Conservation (phyloP, 169 alveolate genomes). For the Cryptosporidium xiaoi region DNA sequence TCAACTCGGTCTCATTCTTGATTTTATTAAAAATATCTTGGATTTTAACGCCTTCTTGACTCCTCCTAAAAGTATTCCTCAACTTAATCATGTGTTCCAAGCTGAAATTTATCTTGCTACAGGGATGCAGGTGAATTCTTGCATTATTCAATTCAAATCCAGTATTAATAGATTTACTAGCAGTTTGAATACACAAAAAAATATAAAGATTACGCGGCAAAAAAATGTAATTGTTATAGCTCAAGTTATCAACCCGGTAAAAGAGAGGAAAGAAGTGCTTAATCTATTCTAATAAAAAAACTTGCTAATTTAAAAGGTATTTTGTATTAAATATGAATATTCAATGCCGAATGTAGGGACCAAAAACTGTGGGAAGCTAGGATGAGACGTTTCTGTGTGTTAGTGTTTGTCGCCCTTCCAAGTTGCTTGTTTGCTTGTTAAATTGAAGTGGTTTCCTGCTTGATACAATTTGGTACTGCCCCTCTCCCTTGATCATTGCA, state of each 20-base stretch:
- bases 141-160: constrained; percentile 3
- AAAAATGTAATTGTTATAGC: constrained; percentile 10
- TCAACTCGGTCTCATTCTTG: constrained; percentile 38
- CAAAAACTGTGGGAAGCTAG: not conserved
- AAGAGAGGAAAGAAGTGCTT: too few relatives aligned
- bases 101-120: not conserved
- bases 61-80: not conserved
- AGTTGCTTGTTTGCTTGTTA: constrained; percentile 6
- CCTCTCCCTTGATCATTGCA: constrained; percentile 71
- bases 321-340: too few relatives aligned
- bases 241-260: too few relatives aligned
- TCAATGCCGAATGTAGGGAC: too few relatives aligned
- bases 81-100: constrained; percentile 9
- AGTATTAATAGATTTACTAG: too few relatives aligned
- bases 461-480: constrained; percentile 61
- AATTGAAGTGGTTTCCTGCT: constrained; percentile 63
- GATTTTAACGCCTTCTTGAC: not conserved
- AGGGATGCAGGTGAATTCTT: too few relatives aligned
- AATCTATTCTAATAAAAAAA: too few relatives aligned
- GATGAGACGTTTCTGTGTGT: constrained; percentile 13
- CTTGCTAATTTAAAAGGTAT: too few relatives aligned
- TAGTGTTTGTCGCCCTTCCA: not conserved
- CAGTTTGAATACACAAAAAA: constrained; percentile 9
- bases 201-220: constrained; percentile 19
- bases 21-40: constrained; percentile 23